phyloP scores from a whole-genome alignment of 2,329 filamentous ascomycete species.

The Hansfordia pulvinata region DNA sequence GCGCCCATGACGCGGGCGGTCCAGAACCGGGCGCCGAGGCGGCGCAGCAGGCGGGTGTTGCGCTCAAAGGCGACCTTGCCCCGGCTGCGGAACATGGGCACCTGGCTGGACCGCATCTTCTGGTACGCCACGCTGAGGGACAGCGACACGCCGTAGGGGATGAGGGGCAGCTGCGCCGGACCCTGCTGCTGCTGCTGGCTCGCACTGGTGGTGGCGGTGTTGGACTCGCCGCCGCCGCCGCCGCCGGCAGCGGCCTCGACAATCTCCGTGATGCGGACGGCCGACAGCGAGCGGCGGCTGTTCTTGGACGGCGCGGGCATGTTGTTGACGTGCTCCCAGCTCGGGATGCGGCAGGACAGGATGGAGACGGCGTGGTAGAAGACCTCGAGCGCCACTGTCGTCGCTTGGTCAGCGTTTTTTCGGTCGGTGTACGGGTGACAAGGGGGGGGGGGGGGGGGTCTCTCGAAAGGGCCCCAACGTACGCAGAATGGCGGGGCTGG shows the following conservation, averaged over 20 bases:
- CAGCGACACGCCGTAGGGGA: slow-evolving; percentile 48
- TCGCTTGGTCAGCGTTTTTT: not conserved
- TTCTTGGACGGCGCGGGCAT: slow-evolving; percentile 35
- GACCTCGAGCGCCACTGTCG: slow-evolving; percentile 42
- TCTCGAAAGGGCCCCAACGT: slow-evolving; percentile 6
- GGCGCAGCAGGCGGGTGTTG: slow-evolving; percentile 37
- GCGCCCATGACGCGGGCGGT: slow-evolving; percentile 39
- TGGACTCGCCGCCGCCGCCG: slow-evolving; percentile 33
- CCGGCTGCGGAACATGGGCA: slow-evolving; percentile 44
- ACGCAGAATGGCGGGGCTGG: slow-evolving; percentile 36
- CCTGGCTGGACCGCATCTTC: slow-evolving; percentile 47
- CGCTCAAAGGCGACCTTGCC: slow-evolving; percentile 39
- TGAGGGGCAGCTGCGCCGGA: slow-evolving; percentile 38
- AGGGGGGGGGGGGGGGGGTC: not conserved
- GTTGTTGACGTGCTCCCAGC: slow-evolving; percentile 22
- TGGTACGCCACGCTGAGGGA: slow-evolving; percentile 48
- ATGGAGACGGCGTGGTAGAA: slow-evolving; percentile 53
- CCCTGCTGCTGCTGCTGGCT: no score
- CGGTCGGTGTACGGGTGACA: not conserved
- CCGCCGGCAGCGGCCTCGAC: no score
- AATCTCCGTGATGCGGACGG: slow-evolving; percentile 42
- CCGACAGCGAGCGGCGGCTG: slow-evolving; percentile 40
- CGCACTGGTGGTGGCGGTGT: slow-evolving; percentile 28
- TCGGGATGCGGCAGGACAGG: slow-evolving; percentile 41
- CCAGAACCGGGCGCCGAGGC: slow-evolving; percentile 43